Evolutionary conservation across 2,329 filamentous ascomycete genomes (phyloP), one percentile per base, ranked within the genome.

Genomic region (Aureobasidium leucospermi): DNA sequence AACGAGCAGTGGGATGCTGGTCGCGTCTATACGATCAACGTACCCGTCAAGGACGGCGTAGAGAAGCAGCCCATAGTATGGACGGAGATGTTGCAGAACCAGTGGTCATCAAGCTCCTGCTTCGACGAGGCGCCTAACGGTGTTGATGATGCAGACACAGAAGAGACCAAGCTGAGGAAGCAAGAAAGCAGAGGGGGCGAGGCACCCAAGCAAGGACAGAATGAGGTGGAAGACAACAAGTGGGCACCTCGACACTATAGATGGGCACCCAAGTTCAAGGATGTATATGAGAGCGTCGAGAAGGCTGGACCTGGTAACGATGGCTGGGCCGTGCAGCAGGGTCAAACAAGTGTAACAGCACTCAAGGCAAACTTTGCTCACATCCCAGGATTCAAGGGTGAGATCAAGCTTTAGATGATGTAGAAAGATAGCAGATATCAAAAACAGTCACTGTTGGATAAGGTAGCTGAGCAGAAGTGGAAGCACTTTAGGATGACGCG

Each of bases 361-460:
- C 74, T 97, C 65, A 89, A 89, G 73, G 92, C 93, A 43, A 96
- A 96, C 73, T 99, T 96, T 73, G 91, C 89, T 83, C 90, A 93
- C 71, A 81, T 83, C 10, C 75, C 83, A 62, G 79, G 85, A 62
- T 78, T 85, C 66, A 78, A 85, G 63, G 80, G 85, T 68, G 90
- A 95, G 78, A 79, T 96, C 71, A 86, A 87, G 79, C 77, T 96
- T 85, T 96, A 59, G 48, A 47, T 46, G 15, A 36, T 3, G 5
- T 41, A n/a, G 38, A 41, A n/a, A 16, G 16, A 42, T 42, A 32
- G 36, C 16, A 42, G 16, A 38, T 10, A n/a, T 29, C 19, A 36
- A 10, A 48, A 28, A 48, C 16, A 5, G 5, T 41, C 13, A 52
- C 34, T 53, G 23, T 19, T 3, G 5, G 9, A 36, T 36, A n/a